These are phyloP conservation scores for Kodamaea jinghongensis DNA, from an alignment of 805 yeast species.

Conservation along the genomic window DNA sequence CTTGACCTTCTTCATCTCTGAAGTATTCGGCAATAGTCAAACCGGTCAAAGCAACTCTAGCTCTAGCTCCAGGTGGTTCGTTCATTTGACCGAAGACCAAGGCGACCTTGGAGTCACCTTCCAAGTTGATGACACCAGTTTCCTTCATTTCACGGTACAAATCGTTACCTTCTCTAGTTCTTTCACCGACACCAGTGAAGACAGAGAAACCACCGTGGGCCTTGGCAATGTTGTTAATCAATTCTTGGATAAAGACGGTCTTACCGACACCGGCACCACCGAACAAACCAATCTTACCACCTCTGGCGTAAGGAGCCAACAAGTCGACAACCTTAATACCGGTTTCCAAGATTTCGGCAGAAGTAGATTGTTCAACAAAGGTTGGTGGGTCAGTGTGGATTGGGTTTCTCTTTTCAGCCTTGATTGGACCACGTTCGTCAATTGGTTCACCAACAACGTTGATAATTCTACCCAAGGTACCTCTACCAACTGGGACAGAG, in stretches of 20 bases:
- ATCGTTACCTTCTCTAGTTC: conserved; percentile 99
- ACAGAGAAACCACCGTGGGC: conserved; percentile 99
- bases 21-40: conserved; percentile 99
- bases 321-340: conserved; percentile 99
- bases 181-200: conserved; percentile 99
- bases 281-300: conserved; percentile 99
- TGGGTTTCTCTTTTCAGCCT: conserved; percentile 90
- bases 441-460: conserved; percentile 99
- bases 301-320: conserved; percentile 99
- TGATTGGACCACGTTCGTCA: conserved; percentile 99
- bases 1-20: conserved; percentile 99
- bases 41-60: conserved; percentile 99
- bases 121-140: conserved; percentile 99
- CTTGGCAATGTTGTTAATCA: conserved; percentile 99
- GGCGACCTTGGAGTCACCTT: conserved; percentile 99
- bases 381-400: conserved; percentile 98
- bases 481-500: conserved; percentile 99
- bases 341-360: conserved; percentile 97
- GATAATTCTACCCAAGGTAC: conserved; percentile 96
- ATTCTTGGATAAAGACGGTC: conserved; percentile 99
- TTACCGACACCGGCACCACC: conserved; percentile 99
- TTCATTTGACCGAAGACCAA: conserved; percentile 99
- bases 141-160: conserved; percentile 99
- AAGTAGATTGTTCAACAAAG: conserved; percentile 95
- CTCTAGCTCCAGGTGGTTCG: conserved; percentile 99